phyloP scores from a whole-genome alignment of 2,329 filamentous ascomycete species.

The Diaporthe sp. region DNA sequence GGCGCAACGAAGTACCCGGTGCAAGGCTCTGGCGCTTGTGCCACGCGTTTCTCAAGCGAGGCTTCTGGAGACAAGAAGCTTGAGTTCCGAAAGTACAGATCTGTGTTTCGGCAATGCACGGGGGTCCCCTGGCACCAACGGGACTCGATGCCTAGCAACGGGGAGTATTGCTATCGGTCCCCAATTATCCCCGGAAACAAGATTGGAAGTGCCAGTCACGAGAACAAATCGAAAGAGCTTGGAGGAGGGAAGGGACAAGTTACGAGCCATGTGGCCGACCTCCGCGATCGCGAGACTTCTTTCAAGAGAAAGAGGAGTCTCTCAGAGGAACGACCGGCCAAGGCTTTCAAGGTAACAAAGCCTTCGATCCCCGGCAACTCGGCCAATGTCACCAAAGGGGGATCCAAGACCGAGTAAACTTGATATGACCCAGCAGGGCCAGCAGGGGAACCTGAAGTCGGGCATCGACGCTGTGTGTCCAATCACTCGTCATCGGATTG shows the following conservation, averaged over 20 bases:
- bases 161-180: not conserved
- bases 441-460: not conserved
- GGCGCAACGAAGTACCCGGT: slow-evolving; percentile 65
- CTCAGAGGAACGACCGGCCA: not conserved
- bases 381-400: not conserved
- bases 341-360: slow-evolving; percentile 20
- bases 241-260: not conserved
- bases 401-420: not conserved
- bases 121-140: slow-evolving; percentile 72
- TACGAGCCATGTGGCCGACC: not conserved
- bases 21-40: slow-evolving; percentile 51
- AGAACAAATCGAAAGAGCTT: not conserved
- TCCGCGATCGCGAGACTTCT: not conserved
- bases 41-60: slow-evolving; percentile 55
- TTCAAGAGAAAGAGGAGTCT: slow-evolving; percentile 13
- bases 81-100: slow-evolving; percentile 66
- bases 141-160: slow-evolving; percentile 49
- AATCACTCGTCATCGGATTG: not conserved
- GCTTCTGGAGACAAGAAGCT: slow-evolving; percentile 54
- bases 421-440: not conserved
- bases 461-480: too few species aligned
- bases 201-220: not conserved
- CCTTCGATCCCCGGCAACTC: not conserved
- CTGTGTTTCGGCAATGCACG: slow-evolving; percentile 71
- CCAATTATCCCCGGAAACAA: not conserved